Base-by-base conservation (phyloP, 2,329 filamentous ascomycete genomes). In the Calonectria hongkongensis region DNA sequence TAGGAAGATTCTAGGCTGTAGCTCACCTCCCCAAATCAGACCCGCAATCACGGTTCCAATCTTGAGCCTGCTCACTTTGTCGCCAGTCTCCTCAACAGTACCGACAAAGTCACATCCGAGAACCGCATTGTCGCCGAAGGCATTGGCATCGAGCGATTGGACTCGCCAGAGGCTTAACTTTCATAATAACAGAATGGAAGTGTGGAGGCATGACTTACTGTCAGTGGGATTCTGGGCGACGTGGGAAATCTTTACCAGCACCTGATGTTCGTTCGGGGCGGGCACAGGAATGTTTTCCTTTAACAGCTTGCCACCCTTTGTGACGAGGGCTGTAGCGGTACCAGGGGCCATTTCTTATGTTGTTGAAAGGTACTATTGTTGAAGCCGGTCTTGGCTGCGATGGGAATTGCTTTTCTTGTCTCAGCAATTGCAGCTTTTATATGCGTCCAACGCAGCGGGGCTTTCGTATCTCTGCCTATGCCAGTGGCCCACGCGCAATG, bases 101-200 rank as follows among this genome's bases (percentile, higher is more conserved):
- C 84, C 84, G 4, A 77, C 79, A 74, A 85, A 85, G 60, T 85
- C 84, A 25, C 74, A 79, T 56, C 84, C 84, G 0, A 84, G 68
- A 18, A 85, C 79, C 1, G 79, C 75, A 2, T 79, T 83, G 9
- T 85, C 80, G 1, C 83, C 84, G 62, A 86, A 85, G 8, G 79
- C 81, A 58, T 84, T 81, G 2, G 41, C n/a, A 56, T 84, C 83
- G 43, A 85, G 79, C 1, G 76, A 78, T 73, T 81, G 79, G 2
- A 84, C 83, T 81, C 30, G 10, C 5, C 4, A 30, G 36, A 62
- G 41, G 0, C 27, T 41, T 27, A 41, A n/a, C 2, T 16, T 39
- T 5, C 27, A 6, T 18, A 0, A 4, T 16, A 0, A 18, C 8
- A 6, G 2, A 39, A 39, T 25, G 2, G 10, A 5, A 18, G 16